Conservation (phyloP, 805 yeast genomes). For the Candida hungchunana region DNA sequence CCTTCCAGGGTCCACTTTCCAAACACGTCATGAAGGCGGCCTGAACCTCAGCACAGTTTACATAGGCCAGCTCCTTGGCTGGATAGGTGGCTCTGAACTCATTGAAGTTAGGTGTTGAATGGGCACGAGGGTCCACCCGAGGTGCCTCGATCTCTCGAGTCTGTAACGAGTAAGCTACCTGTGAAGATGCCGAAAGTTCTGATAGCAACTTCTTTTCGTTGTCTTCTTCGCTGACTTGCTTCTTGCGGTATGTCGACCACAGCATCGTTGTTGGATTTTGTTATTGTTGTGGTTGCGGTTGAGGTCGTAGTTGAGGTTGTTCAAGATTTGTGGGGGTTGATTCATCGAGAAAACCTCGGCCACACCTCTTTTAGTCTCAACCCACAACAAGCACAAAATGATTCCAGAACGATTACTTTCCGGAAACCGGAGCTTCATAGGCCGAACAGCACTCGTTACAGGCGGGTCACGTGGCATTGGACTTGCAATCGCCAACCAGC, state of each 20-base stretch:
- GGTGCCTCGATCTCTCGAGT: constrained; percentile 3
- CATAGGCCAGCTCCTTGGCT: constrained; percentile 5
- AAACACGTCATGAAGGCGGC: constrained; percentile 19
- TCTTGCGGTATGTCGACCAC: constrained; percentile 5
- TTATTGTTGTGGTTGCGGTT: background rate
- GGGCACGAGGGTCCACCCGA: background rate
- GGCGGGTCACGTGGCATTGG: constrained; percentile 77
- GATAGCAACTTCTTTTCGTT: background rate
- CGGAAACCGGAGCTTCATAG: too few species aligned
- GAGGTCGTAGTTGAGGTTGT: too few species aligned
- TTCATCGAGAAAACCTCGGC: too few species aligned
- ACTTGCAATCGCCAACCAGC: constrained; percentile 43
- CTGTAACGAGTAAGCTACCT: constrained; percentile 4
- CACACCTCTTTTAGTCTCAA: too few species aligned
- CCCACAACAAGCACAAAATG: too few species aligned
- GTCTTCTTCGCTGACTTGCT: background rate
- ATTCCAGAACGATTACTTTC: too few species aligned
- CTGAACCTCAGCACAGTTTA: constrained; percentile 24
- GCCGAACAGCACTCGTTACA: constrained; percentile 48
- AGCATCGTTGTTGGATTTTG: constrained; percentile 1
- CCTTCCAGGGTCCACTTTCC: constrained; percentile 18
- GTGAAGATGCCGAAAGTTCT: constrained; percentile 13
- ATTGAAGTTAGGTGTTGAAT: background rate
- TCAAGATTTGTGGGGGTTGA: too few species aligned
- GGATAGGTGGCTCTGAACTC: constrained; percentile 3